Evolutionary conservation across 2,329 filamentous ascomycete species (phyloP).

Genomic region (Penicillium sp.): DNA sequence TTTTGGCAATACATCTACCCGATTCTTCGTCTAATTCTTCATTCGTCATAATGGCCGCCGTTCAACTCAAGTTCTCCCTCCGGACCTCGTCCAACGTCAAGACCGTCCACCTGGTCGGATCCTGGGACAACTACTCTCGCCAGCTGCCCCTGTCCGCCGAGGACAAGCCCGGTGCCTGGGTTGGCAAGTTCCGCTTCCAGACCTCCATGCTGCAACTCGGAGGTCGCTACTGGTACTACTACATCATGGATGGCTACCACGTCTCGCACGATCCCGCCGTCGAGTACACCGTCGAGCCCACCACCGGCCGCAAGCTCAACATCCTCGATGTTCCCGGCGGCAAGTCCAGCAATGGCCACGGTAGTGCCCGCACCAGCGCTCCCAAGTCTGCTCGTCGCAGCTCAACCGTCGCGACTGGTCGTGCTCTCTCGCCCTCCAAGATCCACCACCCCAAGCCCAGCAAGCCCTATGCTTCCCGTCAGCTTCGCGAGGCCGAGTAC

Average conservation of each 20-base stretch:
- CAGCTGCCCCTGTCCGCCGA: constrained; percentile 94
- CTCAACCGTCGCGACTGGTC: constrained; percentile 72
- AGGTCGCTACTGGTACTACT: constrained; percentile 99
- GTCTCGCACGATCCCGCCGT: constrained; percentile 92
- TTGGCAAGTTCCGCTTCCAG: constrained; percentile 94
- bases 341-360: constrained; percentile 34
- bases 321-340: constrained; percentile 80
- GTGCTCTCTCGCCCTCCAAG: constrained; percentile 78
- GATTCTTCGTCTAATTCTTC: constrained; percentile 10
- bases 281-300: constrained; percentile 85
- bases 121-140: constrained; percentile 94
- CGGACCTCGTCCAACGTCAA: constrained; percentile 95
- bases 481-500: constrained; percentile 80
- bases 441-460: constrained; percentile 88
- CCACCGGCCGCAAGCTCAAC: constrained; percentile 94
- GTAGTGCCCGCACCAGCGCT: constrained; percentile 13
- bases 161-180: constrained; percentile 83
- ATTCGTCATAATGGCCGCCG: constrained; percentile 63
- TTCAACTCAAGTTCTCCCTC: constrained; percentile 92
- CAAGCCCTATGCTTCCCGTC: constrained; percentile 77
- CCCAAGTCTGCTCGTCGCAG: constrained; percentile 35
- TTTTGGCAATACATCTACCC: constrained; percentile 5
- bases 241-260: constrained; percentile 99
- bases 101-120: constrained; percentile 94
- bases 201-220: constrained; percentile 77